Conservation (phyloP, 1,139 yeast genomes). For the Sugiyamaella novakii region DNA sequence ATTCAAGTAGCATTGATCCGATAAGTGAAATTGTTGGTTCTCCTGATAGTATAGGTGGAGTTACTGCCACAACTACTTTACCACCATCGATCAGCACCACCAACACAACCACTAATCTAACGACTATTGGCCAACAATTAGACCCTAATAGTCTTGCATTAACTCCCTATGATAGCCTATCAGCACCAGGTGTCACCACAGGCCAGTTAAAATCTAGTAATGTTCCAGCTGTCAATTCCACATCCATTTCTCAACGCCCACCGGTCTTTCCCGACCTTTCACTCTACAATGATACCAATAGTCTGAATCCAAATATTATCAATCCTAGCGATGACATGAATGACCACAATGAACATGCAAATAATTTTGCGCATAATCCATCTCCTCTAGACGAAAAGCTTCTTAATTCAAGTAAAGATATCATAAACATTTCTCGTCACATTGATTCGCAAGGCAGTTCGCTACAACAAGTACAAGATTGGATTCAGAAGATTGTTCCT, state of each 20-base stretch:
- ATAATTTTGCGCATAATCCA: conserved; percentile 14
- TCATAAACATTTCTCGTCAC: conserved; percentile 36
- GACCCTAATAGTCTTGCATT: conserved; percentile 14
- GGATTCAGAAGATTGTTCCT: conserved; percentile 37
- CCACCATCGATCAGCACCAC: background rate
- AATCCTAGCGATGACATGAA: conserved; percentile 6
- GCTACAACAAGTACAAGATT: conserved; percentile 42
- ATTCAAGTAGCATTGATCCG: conserved; percentile 8
- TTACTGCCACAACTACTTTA: background rate
- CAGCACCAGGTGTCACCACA: background rate
- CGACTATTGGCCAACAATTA: background rate
- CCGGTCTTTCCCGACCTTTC: conserved; percentile 10
- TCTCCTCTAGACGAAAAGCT: conserved; percentile 20
- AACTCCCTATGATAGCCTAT: conserved; percentile 7
- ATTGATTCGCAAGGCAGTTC: conserved; percentile 39
- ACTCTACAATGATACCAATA: conserved; percentile 11
- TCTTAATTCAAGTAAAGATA: conserved; percentile 26
- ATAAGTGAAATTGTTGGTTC: conserved; percentile 14
- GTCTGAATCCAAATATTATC: conserved; percentile 7
- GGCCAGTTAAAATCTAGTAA: background rate
- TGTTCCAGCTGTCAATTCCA: background rate
- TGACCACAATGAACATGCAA: conserved; percentile 6
- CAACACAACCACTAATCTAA: background rate
- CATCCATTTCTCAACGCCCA: background rate
- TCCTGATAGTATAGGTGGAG: conserved; percentile 10